Evolutionary conservation across 2,329 filamentous ascomycete species (phyloP), one percentile per base, ranked within the genome.

Genomic region (Aureobasidium sp.): DNA sequence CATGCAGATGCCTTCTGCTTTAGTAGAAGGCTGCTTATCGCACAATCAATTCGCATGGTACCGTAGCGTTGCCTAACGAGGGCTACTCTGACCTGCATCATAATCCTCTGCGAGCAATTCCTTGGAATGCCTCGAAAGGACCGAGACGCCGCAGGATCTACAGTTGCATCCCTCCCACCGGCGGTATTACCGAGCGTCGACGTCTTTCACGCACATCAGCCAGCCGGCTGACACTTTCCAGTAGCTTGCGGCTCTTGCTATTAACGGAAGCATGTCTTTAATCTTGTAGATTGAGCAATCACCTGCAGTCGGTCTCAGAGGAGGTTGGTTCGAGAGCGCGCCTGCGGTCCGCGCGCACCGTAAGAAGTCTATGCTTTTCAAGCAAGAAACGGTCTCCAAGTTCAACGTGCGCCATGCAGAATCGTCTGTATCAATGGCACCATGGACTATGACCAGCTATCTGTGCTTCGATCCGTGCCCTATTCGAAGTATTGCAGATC

Each of bases 141-240:
- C 45, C 57, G 45, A 60, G 44, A 34, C 14, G 41, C 57, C 36
- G 57, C 57, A 48, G 17, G 57, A 60, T 60, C 57, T 60, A 51
- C 45, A 37, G 55, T 37, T 22, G 42, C 55, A 58, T 47, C 42
- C 20, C n/a, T 39, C 29, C 49, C 49, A 52, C 34, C 34, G 34
- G 49, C 34, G 31, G 20, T 25, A 25, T 39, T 52, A 22, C 31
- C 39, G 34, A 52, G 34, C 49, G 34, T 39, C 34, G 49, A 34
- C 49, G 7, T 42, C 42, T 25, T 17, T 37, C 15, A 37, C 37
- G 41, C 41, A 57, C 2, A 34, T 58, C 41, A 48, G 42, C 55
- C 55, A 31, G 31, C 15, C 22, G 27, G 20, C 41, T 22, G 29
- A 57, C 37, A 31, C 37, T 42, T 8, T 45, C 17, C 12, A 56